A percentile compares a stretch with the other conserved stretches of the same genome.
These are phyloP conservation scores for Rhodotorula sp. DNA, from an alignment of 1,284 basidiomycete genomes.

Conservation along the genomic window DNA sequence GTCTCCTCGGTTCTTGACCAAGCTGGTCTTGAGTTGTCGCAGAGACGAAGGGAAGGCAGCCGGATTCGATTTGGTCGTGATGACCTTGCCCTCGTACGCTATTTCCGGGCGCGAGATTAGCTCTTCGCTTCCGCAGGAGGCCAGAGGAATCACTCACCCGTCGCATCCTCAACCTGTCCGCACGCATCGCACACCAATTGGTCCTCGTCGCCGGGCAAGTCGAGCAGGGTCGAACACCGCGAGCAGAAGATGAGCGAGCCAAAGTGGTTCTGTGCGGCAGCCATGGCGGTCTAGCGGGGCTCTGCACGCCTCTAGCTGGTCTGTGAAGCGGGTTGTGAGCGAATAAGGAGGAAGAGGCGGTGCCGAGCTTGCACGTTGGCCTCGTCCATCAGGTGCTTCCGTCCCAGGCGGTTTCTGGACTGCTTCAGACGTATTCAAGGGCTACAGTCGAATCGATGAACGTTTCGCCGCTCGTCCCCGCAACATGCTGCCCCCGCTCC, in stretches of 20 bases:
- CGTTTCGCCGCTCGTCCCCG: too few species aligned
- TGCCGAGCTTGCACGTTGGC: not conserved
- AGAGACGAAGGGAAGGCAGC: constrained; percentile 91
- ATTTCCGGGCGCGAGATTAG: not conserved
- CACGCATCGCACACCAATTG: constrained; percentile 85
- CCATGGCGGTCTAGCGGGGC: not conserved
- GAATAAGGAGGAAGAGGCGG: not conserved
- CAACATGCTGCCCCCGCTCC: too few species aligned
- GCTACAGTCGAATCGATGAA: too few species aligned
- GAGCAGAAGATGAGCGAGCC: constrained; percentile 93
- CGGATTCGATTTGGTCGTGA: constrained; percentile 84
- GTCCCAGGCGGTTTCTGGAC: too few species aligned
- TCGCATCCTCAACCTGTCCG: constrained; percentile 76
- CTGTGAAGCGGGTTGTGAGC: not conserved
- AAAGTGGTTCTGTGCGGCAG: constrained; percentile 47
- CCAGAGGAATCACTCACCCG: constrained; percentile 58
- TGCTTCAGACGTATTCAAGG: too few species aligned
- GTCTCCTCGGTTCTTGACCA: constrained; percentile 71
- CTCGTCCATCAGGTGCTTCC: not conserved
- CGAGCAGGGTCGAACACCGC: constrained; percentile 83
- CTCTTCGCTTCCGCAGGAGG: too few species aligned
- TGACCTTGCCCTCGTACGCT: constrained; percentile 93
- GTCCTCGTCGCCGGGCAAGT: constrained; percentile 77
- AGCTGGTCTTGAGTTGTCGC: constrained; percentile 83
- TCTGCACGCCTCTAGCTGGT: not conserved